Percentiles rank a stretch among this genome's conserved stretches.
Conservation (phyloP, 2,329 filamentous ascomycete species). For the Penicillium concentricum region DNA sequence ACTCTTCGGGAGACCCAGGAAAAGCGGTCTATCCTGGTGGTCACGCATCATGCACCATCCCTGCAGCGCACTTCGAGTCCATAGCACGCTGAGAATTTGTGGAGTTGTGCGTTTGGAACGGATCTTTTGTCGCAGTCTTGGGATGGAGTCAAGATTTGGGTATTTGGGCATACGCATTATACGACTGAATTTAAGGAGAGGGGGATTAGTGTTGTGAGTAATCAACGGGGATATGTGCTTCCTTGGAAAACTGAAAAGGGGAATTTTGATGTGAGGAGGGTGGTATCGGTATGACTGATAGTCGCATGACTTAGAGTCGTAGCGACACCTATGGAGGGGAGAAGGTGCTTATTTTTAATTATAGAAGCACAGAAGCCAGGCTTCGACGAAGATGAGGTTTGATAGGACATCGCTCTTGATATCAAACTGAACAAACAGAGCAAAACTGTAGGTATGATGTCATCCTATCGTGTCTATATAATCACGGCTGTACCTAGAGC, state of each 20-base stretch:
- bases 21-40: slow-evolving; percentile 44
- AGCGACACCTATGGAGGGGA: neutral
- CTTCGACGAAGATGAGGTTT: neutral
- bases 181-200: slow-evolving; percentile 41
- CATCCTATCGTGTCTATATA: neutral
- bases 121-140: slow-evolving; percentile 41
- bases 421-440: neutral
- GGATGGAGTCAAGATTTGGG: slow-evolving; percentile 40
- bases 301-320: too few species aligned
- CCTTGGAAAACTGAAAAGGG: slow-evolving; percentile 16
- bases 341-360: neutral
- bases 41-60: slow-evolving; percentile 60
- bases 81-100: slow-evolving; percentile 48
- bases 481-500: too few species aligned
- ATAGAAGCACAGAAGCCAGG: too few species aligned
- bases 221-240: slow-evolving; percentile 46
- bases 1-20: slow-evolving; percentile 11
- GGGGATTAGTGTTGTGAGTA: slow-evolving; percentile 41
- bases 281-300: neutral
- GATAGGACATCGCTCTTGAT: neutral
- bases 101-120: slow-evolving; percentile 54
- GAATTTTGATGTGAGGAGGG: neutral
- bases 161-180: slow-evolving; percentile 49
- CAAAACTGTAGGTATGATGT: neutral
- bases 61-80: slow-evolving; percentile 51